A percentile compares a stretch with the other conserved stretches of the same genome.
These are phyloP conservation scores for Juglanconis oblonga DNA, from an alignment of 2,329 filamentous ascomycete genomes.

Conservation along the genomic window DNA sequence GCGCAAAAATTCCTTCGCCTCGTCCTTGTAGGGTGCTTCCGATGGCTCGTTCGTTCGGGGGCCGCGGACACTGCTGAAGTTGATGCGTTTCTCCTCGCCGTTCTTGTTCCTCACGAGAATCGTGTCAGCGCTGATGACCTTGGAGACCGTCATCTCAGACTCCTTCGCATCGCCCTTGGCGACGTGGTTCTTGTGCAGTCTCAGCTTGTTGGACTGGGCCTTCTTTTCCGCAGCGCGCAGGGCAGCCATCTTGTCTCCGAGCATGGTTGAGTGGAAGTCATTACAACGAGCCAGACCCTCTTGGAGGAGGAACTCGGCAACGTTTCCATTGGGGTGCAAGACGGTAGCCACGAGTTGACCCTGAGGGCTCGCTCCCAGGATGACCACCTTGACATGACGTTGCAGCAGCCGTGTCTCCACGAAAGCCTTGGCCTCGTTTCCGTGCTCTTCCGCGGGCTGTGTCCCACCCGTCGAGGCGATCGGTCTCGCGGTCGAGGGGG, in stretches of 20 bases:
- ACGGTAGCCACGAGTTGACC: constrained; percentile 86
- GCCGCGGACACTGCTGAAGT: constrained; percentile 87
- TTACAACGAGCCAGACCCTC: constrained; percentile 89
- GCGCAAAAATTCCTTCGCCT: constrained; percentile 93
- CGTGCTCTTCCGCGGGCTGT: constrained; percentile 83
- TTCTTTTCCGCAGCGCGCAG: constrained; percentile 83
- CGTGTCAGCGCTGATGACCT: constrained; percentile 85
- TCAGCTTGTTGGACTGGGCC: constrained; percentile 73
- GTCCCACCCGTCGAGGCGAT: constrained; percentile 75
- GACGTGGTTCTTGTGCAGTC: constrained; percentile 79
- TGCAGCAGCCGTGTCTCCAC: constrained; percentile 85
- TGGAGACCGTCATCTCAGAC: constrained; percentile 77
- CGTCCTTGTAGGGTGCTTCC: constrained; percentile 83
- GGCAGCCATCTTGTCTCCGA: constrained; percentile 82
- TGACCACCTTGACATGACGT: constrained; percentile 75
- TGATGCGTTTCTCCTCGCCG: constrained; percentile 84
- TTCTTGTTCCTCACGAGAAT: constrained; percentile 82
- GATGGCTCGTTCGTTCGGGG: constrained; percentile 85
- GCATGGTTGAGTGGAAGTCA: constrained; percentile 90
- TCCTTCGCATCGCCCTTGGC: constrained; percentile 65
- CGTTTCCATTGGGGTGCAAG: constrained; percentile 86
- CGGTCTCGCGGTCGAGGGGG: constrained; percentile 83
- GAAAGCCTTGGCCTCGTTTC: constrained; percentile 83
- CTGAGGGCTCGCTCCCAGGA: constrained; percentile 85
- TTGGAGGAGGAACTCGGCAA: constrained; percentile 85